Evolutionary conservation across 148 eudicot genomes (phyloP).

Genomic region (Cornus controversa): DNA sequence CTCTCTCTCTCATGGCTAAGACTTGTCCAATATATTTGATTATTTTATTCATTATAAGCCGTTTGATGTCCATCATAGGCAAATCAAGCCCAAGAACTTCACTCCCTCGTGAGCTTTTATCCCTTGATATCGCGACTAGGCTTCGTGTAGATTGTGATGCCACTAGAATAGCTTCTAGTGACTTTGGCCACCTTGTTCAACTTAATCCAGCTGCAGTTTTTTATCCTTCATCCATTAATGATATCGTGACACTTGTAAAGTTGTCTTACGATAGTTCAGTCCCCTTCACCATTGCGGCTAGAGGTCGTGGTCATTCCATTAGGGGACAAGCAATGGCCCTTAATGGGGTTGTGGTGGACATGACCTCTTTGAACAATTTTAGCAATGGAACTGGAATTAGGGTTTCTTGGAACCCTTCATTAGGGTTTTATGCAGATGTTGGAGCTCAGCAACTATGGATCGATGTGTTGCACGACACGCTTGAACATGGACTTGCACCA

Average conservation of each 20-base stretch:
- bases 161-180: constrained; percentile 42
- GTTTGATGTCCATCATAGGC: constrained; percentile 27
- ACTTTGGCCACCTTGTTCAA: constrained; percentile 53
- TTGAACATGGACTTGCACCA: constrained; percentile 69
- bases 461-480: constrained; percentile 53
- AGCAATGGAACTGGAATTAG: constrained; percentile 24
- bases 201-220: constrained; percentile 53
- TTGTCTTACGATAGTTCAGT: constrained; percentile 35
- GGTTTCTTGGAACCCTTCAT: constrained; percentile 38
- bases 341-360: constrained; percentile 73
- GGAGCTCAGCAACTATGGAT: constrained; percentile 84
- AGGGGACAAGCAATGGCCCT: constrained; percentile 80
- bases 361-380: constrained; percentile 35
- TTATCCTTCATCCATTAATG: constrained; percentile 48
- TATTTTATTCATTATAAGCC: constrained; percentile 27
- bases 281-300: constrained; percentile 49
- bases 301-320: constrained; percentile 80
- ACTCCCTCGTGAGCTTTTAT: constrained; percentile 31
- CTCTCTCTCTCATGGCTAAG: constrained; percentile 32
- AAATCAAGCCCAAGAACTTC: constrained; percentile 31
- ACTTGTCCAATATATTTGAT: constrained; percentile 20
- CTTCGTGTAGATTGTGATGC: constrained; percentile 32
- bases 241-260: constrained; percentile 48
- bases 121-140: constrained; percentile 30
- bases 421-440: constrained; percentile 63